A percentile compares a stretch with the other conserved stretches of the same genome.
Conservation (phyloP, 176 grass and related monocot genomes). For the Triticum urartu region DNA sequence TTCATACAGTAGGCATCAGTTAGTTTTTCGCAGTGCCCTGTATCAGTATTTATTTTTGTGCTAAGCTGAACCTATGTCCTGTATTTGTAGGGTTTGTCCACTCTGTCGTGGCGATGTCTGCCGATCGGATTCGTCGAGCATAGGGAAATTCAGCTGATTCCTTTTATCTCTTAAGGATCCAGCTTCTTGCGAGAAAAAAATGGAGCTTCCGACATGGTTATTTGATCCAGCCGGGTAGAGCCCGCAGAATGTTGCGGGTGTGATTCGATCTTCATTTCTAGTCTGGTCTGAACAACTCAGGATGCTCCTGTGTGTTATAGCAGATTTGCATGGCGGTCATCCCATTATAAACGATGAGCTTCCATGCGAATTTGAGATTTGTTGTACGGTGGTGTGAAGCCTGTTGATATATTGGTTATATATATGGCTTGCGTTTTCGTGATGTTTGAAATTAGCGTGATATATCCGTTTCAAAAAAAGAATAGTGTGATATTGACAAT, state of each 20-base stretch:
- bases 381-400: slow-evolving; percentile 35
- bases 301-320: slow-evolving; percentile 19
- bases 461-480: too few species aligned
- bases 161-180: slow-evolving; percentile 33
- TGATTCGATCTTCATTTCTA: not conserved
- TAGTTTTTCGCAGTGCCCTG: not conserved
- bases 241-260: slow-evolving; percentile 25
- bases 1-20: not conserved
- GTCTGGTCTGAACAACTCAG: slow-evolving; percentile 13
- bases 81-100: slow-evolving; percentile 78
- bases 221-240: slow-evolving; percentile 11
- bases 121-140: slow-evolving; percentile 50
- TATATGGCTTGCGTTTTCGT: slow-evolving; percentile 7
- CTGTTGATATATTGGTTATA: slow-evolving; percentile 50
- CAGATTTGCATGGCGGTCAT: slow-evolving; percentile 36
- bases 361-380: slow-evolving; percentile 37
- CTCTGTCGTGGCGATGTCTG: slow-evolving; percentile 95
- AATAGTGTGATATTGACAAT: not conserved
- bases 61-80: slow-evolving; percentile 4
- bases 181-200: slow-evolving; percentile 28
- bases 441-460: not conserved
- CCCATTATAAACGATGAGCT: slow-evolving; percentile 44
- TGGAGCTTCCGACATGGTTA: slow-evolving; percentile 21
- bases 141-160: slow-evolving; percentile 56
- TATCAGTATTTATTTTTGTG: not conserved